These are phyloP conservation scores for Umbilicus rupestris DNA, from an alignment of 164 flowering plant genomes.

Conservation along the genomic window DNA sequence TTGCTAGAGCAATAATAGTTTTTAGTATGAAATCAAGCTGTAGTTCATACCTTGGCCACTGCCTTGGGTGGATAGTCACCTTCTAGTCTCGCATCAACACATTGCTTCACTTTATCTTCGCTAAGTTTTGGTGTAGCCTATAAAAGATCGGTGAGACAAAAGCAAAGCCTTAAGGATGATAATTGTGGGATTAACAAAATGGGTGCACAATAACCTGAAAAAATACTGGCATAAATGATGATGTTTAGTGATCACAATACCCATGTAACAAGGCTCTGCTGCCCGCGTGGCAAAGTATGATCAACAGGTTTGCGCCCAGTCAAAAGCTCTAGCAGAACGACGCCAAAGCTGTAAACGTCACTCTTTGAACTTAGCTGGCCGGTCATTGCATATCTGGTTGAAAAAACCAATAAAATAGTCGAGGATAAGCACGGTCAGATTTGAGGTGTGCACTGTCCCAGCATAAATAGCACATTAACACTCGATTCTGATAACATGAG, in stretches of 20 bases:
- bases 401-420: no score
- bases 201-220: not conserved
- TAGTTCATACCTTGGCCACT: conserved; percentile 63
- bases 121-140: conserved; percentile 86
- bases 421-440: not conserved
- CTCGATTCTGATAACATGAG: not conserved
- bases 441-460: not conserved
- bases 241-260: conserved; percentile 18
- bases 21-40: not conserved
- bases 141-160: conserved; percentile 2
- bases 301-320: conserved; percentile 92
- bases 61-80: conserved; percentile 82
- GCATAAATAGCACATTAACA: not conserved
- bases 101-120: conserved; percentile 85
- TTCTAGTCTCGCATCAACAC: conserved; percentile 67
- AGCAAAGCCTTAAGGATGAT: not conserved
- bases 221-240: conserved; percentile 1
- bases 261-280: conserved; percentile 93
- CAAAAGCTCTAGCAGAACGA: conserved; percentile 76
- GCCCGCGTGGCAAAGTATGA: conserved; percentile 83
- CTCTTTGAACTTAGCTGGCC: conserved; percentile 83
- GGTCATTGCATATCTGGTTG: conserved; percentile 81
- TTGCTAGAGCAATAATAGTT: not conserved
- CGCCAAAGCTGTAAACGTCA: conserved; percentile 88
- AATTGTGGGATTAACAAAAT: not conserved